Percentiles rank a stretch among this genome's conserved stretches.
Evolutionary conservation across 495 filamentous ascomycete species (phyloP).

Genomic region (Tuber calosporum): DNA sequence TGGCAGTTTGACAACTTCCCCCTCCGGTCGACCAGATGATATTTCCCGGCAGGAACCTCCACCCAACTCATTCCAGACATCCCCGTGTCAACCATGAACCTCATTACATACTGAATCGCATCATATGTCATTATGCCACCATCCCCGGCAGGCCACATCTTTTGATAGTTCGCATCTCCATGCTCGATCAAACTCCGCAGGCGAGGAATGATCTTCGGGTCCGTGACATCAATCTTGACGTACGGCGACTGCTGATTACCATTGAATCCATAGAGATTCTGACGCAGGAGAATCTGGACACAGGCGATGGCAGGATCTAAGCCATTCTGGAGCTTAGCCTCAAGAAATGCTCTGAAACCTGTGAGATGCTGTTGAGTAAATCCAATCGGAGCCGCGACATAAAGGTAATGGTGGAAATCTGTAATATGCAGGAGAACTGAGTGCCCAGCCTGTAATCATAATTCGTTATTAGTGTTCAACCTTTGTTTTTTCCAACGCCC

Average conservation of each 20-base stretch:
- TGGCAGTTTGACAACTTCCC: conserved; percentile 84
- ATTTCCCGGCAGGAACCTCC: conserved; percentile 67
- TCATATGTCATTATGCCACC: conserved; percentile 78
- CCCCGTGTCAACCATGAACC: conserved; percentile 96
- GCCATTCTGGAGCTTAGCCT: conserved; percentile 60
- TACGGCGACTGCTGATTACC: conserved; percentile 88
- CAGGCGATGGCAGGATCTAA: conserved; percentile 57
- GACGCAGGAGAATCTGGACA: conserved; percentile 68
- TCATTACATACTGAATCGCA: conserved; percentile 84
- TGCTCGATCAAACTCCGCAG: conserved; percentile 66
- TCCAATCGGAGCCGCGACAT: conserved; percentile 75
- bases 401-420: conserved; percentile 93
- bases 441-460: conserved; percentile 58
- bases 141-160: conserved; percentile 70
- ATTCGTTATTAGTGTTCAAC: conserved; percentile 24
- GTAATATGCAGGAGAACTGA: conserved; percentile 93
- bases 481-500: background rate
- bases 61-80: conserved; percentile 97
- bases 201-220: conserved; percentile 69
- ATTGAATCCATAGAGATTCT: conserved; percentile 88
- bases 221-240: conserved; percentile 82
- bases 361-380: conserved; percentile 73
- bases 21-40: conserved; percentile 54
- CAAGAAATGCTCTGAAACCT: conserved; percentile 66
- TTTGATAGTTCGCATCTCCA: conserved; percentile 77